Evolutionary conservation across 2,329 filamentous ascomycete genomes (phyloP), one percentile per base, ranked within the genome.

Genomic region (Mollisiaceae sp.): DNA sequence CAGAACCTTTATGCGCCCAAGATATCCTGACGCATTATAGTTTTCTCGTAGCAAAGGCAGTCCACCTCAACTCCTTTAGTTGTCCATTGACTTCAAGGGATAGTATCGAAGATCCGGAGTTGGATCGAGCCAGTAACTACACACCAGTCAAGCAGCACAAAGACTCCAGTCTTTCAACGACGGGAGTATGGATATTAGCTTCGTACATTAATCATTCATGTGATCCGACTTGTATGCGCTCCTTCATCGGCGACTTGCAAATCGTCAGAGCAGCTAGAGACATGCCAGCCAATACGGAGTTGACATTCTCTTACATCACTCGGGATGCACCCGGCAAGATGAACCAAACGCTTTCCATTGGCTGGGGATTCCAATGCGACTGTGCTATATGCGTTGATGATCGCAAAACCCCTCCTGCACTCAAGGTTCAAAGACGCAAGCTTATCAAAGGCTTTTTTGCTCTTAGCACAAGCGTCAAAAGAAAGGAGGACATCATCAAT

Each of bases 141-240:
- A 65, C 66, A 43, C 66, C 69, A 39, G 67, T 61, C 27, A 41
- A 41, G 38, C 4, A 14, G 12, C 38, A 41, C 38, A 41, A 18
- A 41, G 38, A 41, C 15, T 41, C 38, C 12, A 18, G 38, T 41
- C 38, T 41, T n/a, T 4, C 12, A n/a, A 45, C 43, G 2, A n/a
- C n/a, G 15, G 43, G 43, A 2, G 50, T 73, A 15, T 72, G 69
- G 64, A 60, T 59, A 18, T 22, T 58, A 18, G 69, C 69, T n/a
- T 65, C 67, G 14, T 60, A 59, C 20, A 68, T 73, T 50, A 72
- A 71, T 36, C 70, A 72, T 38, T 65, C 65, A 14, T 72, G 71
- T 47, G 39, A 61, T 4, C 59, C 62, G 24, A 73, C 70, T 50
- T 66, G 63, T 36, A 45, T 15, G 0, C 63, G 65, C 22, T 64